phyloP scores from a whole-genome alignment of 306 rosid genomes.

The Alnus glutinosa region DNA sequence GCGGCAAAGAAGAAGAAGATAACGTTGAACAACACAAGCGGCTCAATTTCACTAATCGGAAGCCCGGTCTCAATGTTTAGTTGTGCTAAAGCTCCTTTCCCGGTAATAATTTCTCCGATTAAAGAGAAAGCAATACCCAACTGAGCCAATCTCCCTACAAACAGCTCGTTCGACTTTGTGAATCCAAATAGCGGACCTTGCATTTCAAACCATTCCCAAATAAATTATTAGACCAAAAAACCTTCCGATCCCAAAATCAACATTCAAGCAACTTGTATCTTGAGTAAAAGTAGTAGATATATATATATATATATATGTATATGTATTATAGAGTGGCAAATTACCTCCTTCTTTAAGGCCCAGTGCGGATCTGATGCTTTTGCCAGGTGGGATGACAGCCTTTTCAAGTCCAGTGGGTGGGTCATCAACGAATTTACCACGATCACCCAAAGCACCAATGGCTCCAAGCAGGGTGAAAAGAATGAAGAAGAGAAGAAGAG shows the following conservation, averaged over 20 bases:
- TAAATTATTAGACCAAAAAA: no score
- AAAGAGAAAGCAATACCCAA: constrained; percentile 88
- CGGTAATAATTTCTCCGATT: constrained; percentile 91
- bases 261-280: background rate
- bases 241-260: no score
- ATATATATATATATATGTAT: no score
- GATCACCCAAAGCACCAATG: constrained; percentile 96
- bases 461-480: constrained; percentile 95
- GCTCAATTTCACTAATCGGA: constrained; percentile 88
- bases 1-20: constrained; percentile 95
- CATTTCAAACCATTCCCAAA: background rate
- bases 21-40: constrained; percentile 81
- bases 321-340: background rate
- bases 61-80: constrained; percentile 94
- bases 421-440: constrained; percentile 86
- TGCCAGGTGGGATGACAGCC: constrained; percentile 79
- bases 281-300: background rate
- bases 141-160: constrained; percentile 98
- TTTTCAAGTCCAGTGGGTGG: constrained; percentile 54
- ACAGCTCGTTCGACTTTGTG: constrained; percentile 87
- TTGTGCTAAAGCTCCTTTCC: constrained; percentile 96
- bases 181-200: constrained; percentile 94
- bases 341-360: constrained; percentile 90
- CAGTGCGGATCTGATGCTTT: constrained; percentile 60
- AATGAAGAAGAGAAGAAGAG: constrained; percentile 93